Evolutionary conservation across 1,139 yeast genomes (phyloP).

Genomic region (Diutina pseudorugosa): DNA sequence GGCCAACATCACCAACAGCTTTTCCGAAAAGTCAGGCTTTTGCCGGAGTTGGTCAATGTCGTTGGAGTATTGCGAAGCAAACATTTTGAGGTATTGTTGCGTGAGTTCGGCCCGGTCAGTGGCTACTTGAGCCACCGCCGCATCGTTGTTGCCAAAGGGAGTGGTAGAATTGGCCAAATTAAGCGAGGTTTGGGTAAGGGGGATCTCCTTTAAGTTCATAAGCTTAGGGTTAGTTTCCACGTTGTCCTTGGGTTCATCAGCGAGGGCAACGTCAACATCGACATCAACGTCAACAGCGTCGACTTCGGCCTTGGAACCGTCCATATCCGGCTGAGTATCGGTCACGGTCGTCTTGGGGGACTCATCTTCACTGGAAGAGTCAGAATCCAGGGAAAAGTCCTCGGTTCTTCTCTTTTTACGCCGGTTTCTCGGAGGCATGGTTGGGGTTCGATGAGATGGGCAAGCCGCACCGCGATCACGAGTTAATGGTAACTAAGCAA

Average conservation of each 20-base stretch:
- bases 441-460: background rate
- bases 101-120: slow-evolving; percentile 31
- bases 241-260: slow-evolving; percentile 9
- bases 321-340: slow-evolving; percentile 8
- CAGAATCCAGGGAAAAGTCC: slow-evolving; percentile 34
- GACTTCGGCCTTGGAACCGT: too few species aligned
- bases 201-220: background rate
- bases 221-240: background rate
- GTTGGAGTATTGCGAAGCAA: slow-evolving; percentile 49
- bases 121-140: slow-evolving; percentile 12
- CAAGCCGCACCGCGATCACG: background rate
- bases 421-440: slow-evolving; percentile 2
- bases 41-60: slow-evolving; percentile 53
- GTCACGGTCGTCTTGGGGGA: slow-evolving; percentile 8
- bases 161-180: slow-evolving; percentile 5
- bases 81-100: slow-evolving; percentile 39
- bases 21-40: slow-evolving; percentile 50
- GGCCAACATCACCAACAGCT: slow-evolving; percentile 50
- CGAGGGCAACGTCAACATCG: slow-evolving; percentile 19
- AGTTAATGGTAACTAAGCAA: too few species aligned
- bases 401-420: slow-evolving; percentile 76
- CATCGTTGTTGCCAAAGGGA: slow-evolving; percentile 10
- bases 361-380: slow-evolving; percentile 32
- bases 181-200: background rate
- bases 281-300: background rate